A percentile compares a stretch with the other conserved stretches of the same genome.
These are phyloP conservation scores for Xylariales sp. DNA, from an alignment of 2,329 filamentous ascomycete genomes.

Conservation along the genomic window DNA sequence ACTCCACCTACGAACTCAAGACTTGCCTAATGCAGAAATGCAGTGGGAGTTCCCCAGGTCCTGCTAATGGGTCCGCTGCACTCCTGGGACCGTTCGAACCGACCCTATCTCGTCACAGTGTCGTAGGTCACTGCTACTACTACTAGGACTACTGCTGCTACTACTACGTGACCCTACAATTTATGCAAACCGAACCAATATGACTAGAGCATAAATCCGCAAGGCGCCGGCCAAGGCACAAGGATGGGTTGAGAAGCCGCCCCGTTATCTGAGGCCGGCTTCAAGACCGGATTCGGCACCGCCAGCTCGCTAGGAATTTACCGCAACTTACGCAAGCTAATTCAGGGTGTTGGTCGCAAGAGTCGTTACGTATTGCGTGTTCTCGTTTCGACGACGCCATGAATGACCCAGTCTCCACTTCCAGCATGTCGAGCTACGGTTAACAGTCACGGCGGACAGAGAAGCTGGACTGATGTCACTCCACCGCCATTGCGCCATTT, in stretches of 20 bases:
- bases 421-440: not conserved
- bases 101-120: slow-evolving; percentile 6
- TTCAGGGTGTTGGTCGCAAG: not conserved
- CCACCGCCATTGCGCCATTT: no score
- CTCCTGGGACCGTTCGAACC: slow-evolving; percentile 1
- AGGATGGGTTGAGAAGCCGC: not conserved
- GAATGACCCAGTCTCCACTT: not conserved
- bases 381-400: no score
- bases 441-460: no score
- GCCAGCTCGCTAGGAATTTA: not conserved
- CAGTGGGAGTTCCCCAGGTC: not conserved
- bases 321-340: not conserved
- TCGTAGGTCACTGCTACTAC: not conserved
- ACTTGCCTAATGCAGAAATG: slow-evolving; percentile 5
- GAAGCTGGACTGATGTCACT: no score
- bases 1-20: slow-evolving; percentile 3
- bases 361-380: no score
- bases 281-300: not conserved
- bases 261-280: not conserved
- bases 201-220: not conserved
- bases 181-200: not conserved
- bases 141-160: not conserved
- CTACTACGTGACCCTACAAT: not conserved
- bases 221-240: not conserved
- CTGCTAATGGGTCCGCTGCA: slow-evolving; percentile 2